Evolutionary conservation across 2,329 filamentous ascomycete species (phyloP), one percentile per base, ranked within the genome.

Genomic region (Cercospora sesami): DNA sequence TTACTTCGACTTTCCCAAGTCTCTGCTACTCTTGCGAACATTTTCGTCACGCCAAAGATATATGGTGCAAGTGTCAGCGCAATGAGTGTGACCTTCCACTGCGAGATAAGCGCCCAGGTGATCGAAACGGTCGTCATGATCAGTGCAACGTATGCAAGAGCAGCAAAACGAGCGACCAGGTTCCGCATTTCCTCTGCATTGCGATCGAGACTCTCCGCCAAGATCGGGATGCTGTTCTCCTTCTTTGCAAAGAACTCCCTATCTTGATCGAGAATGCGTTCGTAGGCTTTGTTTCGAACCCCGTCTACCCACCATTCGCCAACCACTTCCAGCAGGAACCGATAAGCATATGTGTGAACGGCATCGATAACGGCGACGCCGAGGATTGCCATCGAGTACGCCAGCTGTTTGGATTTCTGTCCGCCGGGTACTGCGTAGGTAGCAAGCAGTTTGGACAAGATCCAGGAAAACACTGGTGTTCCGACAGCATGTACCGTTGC

Each of bases 121-220:
- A 95, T 74, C 0, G 92, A 89, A n/a, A 90, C 85, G 0, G 81
- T 66, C 18, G 91, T 84, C 85, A 96, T 94, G 62, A 87, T 79
- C 0, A 83, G 76, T 3, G 91, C 89, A 9, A 90, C 86, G 14
- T 94, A 83, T 0, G 90, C 79, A 63, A 91, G 87, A 1, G 91
- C 90, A 0, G 90, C 84, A 75, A 97, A 96, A 1, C 91, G 87
- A 1, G 91, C 91, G 0, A 96, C 84, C 0, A 98, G 81, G 73
- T 92, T 93, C 8, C 91, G 87, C 87, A 95, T 94, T 76, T 97
- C 93, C 77, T 98, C 93, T 0, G 90, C 91, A 73, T 92, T 91
- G 16, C 90, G 86, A 74, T 96, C 92, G 0, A 98, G 84, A 55
- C 86, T 90, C 68, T 92, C 89, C 0, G 85, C 88, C 51, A 98